Percentiles rank a stretch among this genome's conserved stretches.
Conservation (phyloP, 1,139 yeast species). For the Taphrina deformans region DNA sequence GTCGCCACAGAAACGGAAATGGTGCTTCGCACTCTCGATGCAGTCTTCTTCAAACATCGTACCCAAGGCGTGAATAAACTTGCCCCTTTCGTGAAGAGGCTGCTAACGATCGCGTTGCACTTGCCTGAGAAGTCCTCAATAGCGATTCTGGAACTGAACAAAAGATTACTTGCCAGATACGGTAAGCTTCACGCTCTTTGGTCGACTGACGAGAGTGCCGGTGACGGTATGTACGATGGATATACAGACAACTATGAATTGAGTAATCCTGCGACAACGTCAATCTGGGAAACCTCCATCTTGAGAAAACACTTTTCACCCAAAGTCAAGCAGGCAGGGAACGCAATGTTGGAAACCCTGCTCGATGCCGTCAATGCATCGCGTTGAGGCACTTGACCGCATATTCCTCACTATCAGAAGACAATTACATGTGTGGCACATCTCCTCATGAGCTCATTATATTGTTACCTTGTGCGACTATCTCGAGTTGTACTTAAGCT, state of each 20-base stretch:
- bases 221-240: slow-evolving; percentile 69
- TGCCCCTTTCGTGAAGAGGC: slow-evolving; percentile 76
- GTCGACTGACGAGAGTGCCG: slow-evolving; percentile 84
- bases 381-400: too few relatives aligned
- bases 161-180: slow-evolving; percentile 65
- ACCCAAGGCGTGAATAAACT: slow-evolving; percentile 54
- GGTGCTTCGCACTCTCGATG: slow-evolving; percentile 72
- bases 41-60: slow-evolving; percentile 76
- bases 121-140: slow-evolving; percentile 85
- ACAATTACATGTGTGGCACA: too few relatives aligned
- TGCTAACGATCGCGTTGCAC: slow-evolving; percentile 65
- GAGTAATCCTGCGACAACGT: slow-evolving; percentile 82
- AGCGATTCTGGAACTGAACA: slow-evolving; percentile 73
- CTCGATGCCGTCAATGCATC: not conserved
- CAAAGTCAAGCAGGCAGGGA: slow-evolving; percentile 9
- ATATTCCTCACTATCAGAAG: too few relatives aligned
- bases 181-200: slow-evolving; percentile 71
- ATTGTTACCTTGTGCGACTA: too few relatives aligned
- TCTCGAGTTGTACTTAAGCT: too few relatives aligned
- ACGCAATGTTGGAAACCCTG: not conserved
- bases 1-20: slow-evolving; percentile 88
- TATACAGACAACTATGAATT: slow-evolving; percentile 70
- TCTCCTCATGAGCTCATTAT: too few relatives aligned
- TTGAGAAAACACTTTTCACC: slow-evolving; percentile 67
- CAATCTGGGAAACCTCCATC: slow-evolving; percentile 81